Evolutionary conservation across 345 rosid species (phyloP).

Genomic region (Aquilaria sinensis): DNA sequence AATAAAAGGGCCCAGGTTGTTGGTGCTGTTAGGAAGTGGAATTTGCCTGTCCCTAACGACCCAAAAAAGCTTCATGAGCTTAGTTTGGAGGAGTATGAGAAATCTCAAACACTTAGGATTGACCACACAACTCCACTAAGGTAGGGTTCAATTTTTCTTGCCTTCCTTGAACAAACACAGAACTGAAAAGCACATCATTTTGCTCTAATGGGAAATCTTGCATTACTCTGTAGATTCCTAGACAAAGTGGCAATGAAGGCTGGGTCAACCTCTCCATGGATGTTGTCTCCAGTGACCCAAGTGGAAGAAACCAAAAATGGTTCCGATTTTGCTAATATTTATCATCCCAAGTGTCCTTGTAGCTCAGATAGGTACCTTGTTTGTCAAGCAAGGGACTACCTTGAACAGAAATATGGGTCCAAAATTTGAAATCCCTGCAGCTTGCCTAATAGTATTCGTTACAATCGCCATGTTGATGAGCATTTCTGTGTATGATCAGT

Average conservation of each 20-base stretch:
- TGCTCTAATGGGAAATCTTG: background rate
- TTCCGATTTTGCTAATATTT: conserved; percentile 36
- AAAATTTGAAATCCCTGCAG: conserved; percentile 66
- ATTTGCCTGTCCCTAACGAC: conserved; percentile 28
- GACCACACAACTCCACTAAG: conserved; percentile 43
- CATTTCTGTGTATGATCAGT: conserved; percentile 47
- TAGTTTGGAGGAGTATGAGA: conserved; percentile 25
- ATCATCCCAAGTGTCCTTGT: conserved; percentile 47
- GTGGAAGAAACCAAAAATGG: conserved; percentile 69
- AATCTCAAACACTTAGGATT: conserved; percentile 24
- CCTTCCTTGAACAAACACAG: background rate
- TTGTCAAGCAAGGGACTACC: conserved; percentile 65
- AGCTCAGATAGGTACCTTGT: conserved; percentile 51
- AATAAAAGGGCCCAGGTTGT: conserved; percentile 42
- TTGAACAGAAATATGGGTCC: conserved; percentile 46
- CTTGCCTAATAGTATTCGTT: conserved; percentile 54
- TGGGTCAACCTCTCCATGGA: conserved; percentile 38
- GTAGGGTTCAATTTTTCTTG: conserved; percentile 13
- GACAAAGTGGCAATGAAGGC: conserved; percentile 52
- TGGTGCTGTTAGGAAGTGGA: conserved; percentile 42
- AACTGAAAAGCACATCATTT: background rate
- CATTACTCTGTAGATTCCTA: conserved; percentile 33
- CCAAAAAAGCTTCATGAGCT: conserved; percentile 46
- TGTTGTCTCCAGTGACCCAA: conserved; percentile 51
- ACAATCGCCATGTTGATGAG: conserved; percentile 64